Evolutionary conservation across 2,329 filamentous ascomycete species (phyloP).

Genomic region (Neonectria magnoliae): DNA sequence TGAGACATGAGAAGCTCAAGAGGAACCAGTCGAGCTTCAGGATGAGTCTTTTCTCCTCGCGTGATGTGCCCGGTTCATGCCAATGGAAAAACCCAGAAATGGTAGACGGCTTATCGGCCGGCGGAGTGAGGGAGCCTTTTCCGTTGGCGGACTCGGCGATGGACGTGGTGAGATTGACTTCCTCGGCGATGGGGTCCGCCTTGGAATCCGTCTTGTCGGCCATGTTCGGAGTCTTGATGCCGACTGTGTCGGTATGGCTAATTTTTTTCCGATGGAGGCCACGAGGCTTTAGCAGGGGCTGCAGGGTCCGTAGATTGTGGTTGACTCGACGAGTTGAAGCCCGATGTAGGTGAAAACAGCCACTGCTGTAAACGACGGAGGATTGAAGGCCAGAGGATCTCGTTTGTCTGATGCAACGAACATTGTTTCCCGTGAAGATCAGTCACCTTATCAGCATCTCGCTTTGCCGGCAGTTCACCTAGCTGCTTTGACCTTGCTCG

Average conservation of each 20-base stretch:
- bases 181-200: background rate
- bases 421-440: background rate
- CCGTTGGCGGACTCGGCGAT: background rate
- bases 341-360: background rate
- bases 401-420: background rate
- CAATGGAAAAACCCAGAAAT: constrained; percentile 50
- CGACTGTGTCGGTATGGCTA: background rate
- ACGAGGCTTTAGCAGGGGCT: background rate
- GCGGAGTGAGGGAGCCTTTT: background rate
- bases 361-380: background rate
- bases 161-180: background rate
- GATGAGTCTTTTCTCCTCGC: constrained; percentile 56
- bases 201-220: background rate
- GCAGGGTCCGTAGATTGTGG: background rate
- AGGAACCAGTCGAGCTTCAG: constrained; percentile 62
- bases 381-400: background rate
- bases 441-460: background rate
- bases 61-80: constrained; percentile 53
- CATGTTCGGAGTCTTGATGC: background rate
- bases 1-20: constrained; percentile 49
- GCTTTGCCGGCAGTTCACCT: background rate
- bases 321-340: background rate
- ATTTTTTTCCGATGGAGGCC: background rate
- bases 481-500: background rate
- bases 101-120: background rate